Base-by-base conservation (phyloP, 2,329 filamentous ascomycete genomes). In the Penicillium oxalicum region DNA sequence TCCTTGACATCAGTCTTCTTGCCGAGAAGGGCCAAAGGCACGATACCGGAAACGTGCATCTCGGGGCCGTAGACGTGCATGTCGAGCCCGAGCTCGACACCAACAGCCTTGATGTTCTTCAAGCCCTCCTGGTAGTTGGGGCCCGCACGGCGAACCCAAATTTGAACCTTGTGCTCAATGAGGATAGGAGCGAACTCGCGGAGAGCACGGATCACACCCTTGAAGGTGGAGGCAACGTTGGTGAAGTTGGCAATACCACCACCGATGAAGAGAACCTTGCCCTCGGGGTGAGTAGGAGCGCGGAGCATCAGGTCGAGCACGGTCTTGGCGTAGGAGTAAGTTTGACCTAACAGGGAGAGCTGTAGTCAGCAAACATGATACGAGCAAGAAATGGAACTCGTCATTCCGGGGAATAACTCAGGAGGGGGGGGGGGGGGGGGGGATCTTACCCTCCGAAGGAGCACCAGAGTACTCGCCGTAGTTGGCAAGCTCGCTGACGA, bases 231-330 rank as follows among this genome's bases (percentile, higher is more conserved):
- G 53, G 93, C 93, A 47, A 98, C 93, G 77, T 97, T 98, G 80
- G 93, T 98, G 80, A 98, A 98, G 86, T 98, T 98, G 81, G 93
- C 93, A 81, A 98, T 98, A 82, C 93, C 93, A 78, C 93, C 93
- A 74, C 93, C 93, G 61, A 98, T 97, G 82, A 98, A 98, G 59
- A 98, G 86, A 46, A 98, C 89, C 83, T 97, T 98, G 79, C 93
- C 93, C 67, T 96, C 86, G 53, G 88, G 81, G 73, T 82, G 79
- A 69, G 83, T 73, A 50, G 93, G 91, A 48, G 91, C 86, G 61
- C 93, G 88, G 62, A 98, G 87, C 88, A 98, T 95, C 57, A 98
- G 84, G 72, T 98, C 93, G 56, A 98, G 81, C 57, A 98, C 89
- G 28, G 93, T 98, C 67, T 88, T 87, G 67, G 93, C 91, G 76